Evolutionary conservation across 2,329 filamentous ascomycete species (phyloP).

Genomic region (Neonectria magnoliae): DNA sequence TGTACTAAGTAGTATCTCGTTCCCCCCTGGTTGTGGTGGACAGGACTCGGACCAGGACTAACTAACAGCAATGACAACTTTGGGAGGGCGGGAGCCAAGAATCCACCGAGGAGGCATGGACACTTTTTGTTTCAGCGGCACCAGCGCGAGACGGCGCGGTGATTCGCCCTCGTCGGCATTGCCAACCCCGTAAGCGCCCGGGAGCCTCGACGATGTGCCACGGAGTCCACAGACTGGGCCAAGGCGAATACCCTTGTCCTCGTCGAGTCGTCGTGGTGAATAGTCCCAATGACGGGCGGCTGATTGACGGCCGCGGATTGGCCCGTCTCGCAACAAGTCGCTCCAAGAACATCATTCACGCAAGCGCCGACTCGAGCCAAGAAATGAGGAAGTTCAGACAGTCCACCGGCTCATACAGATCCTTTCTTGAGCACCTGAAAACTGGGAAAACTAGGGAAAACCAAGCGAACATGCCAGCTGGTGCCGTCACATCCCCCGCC

Average conservation of each 20-base stretch:
- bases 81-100: slow-evolving; percentile 7
- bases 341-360: slow-evolving; percentile 5
- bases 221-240: slow-evolving; percentile 28
- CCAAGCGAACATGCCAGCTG: background rate
- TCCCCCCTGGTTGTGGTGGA: background rate
- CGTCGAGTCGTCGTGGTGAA: background rate
- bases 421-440: background rate
- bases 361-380: slow-evolving; percentile 24
- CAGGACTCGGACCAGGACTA: background rate
- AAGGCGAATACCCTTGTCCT: slow-evolving; percentile 25
- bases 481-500: slow-evolving; percentile 1
- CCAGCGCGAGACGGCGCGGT: slow-evolving; percentile 13
- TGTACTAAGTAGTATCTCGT: background rate
- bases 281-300: slow-evolving; percentile 12
- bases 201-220: slow-evolving; percentile 34
- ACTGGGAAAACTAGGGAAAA: background rate
- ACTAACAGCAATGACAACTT: background rate
- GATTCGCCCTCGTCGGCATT: slow-evolving; percentile 35
- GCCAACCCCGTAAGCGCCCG: slow-evolving; percentile 42
- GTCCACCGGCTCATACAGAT: background rate
- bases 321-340: background rate
- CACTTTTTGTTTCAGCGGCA: slow-evolving; percentile 25
- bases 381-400: slow-evolving; percentile 13
- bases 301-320: slow-evolving; percentile 14
- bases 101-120: slow-evolving; percentile 7